Evolutionary conservation across 139 green algal species (phyloP).

Genomic region (Eudorina sp.): DNA sequence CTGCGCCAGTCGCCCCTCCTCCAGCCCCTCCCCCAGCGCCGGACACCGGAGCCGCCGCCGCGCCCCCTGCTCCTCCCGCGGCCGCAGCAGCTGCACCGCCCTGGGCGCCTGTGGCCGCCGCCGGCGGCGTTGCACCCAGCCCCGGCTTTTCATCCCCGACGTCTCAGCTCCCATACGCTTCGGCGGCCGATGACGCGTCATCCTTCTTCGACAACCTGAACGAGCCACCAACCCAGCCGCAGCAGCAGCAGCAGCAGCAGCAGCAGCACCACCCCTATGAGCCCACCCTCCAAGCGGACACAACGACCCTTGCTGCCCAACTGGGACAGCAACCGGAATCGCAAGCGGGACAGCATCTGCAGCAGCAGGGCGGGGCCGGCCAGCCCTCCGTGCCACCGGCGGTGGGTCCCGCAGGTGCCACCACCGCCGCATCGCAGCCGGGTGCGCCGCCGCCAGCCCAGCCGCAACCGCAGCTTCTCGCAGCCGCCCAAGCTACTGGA

Average conservation of each 20-base stretch:
- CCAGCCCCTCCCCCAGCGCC: too few relatives aligned
- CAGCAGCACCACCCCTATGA: neutral
- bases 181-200: neutral
- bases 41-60: too few relatives aligned
- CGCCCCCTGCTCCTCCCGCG: too few relatives aligned
- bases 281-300: too few relatives aligned
- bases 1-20: too few relatives aligned
- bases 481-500: too few relatives aligned
- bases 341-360: neutral
- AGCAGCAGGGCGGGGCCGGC: too few relatives aligned
- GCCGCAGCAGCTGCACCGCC: neutral
- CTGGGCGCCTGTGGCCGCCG: neutral
- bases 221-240: neutral
- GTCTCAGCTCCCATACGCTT: neutral
- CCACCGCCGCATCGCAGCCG: neutral
- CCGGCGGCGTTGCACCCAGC: too few relatives aligned
- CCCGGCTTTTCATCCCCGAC: neutral
- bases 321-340: neutral
- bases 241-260: neutral
- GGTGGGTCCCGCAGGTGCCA: neutral
- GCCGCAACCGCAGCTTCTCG: too few relatives aligned
- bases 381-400: too few relatives aligned
- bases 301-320: neutral
- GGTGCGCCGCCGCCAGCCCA: too few relatives aligned
- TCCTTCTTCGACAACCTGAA: slow-evolving; percentile 8